These are phyloP conservation scores for Podaxis carcinomalis DNA, from an alignment of 768 basidiomycete genomes.

Conservation along the genomic window DNA sequence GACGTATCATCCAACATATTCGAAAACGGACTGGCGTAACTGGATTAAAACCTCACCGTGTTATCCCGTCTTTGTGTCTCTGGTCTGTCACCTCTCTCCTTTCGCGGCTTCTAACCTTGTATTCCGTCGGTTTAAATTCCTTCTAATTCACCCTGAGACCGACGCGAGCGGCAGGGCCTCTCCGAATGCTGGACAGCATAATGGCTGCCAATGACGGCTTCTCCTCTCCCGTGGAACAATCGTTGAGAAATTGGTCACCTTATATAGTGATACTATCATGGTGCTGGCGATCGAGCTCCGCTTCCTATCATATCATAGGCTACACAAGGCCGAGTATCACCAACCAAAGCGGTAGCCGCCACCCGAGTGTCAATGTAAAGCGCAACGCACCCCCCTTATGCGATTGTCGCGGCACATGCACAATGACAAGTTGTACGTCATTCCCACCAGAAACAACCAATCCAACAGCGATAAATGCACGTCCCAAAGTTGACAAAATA, in stretches of 20 bases:
- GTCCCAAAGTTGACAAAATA: neutral
- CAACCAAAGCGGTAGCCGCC: neutral
- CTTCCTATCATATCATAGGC: neutral
- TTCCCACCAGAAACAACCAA: neutral
- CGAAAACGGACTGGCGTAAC: too few species aligned
- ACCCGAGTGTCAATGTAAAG: neutral
- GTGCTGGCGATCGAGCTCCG: neutral
- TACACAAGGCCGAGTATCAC: neutral
- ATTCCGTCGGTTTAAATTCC: too few species aligned
- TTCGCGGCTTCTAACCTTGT: too few species aligned
- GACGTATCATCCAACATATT: too few species aligned
- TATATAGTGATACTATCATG: neutral
- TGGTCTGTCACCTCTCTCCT: too few species aligned
- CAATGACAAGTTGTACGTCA: conserved; percentile 8
- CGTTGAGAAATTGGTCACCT: neutral
- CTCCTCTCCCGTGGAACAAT: neutral
- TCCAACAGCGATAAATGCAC: neutral
- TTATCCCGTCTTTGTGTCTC: too few species aligned
- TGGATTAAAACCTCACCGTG: too few species aligned
- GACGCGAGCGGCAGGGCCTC: too few species aligned
- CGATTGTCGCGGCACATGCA: neutral
- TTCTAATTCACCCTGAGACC: too few species aligned
- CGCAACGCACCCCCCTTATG: neutral
- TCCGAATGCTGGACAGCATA: too few species aligned
- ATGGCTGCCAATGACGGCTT: neutral